Conservation (phyloP, 2,329 filamentous ascomycete genomes). For the Diaporthe sp. region DNA sequence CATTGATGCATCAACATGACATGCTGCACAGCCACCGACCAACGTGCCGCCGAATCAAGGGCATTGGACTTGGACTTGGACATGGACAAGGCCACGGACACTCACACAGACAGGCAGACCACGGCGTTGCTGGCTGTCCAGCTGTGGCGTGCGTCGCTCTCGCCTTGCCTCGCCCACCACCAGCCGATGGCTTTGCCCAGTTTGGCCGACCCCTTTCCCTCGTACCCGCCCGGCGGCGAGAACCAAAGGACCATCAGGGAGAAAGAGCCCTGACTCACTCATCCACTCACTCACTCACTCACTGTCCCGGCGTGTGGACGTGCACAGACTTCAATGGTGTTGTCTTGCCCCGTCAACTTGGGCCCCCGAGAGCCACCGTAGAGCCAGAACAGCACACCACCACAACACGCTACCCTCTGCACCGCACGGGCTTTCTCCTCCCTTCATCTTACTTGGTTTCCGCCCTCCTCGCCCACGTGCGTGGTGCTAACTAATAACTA, state of each 20-base stretch:
- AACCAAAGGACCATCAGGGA: neutral
- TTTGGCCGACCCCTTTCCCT: neutral
- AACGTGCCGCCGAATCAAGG: too few relatives aligned
- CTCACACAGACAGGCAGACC: neutral
- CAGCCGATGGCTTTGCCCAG: neutral
- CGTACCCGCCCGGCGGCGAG: neutral
- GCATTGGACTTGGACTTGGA: neutral
- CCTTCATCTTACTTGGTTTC: neutral
- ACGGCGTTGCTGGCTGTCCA: neutral
- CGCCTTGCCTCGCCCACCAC: neutral
- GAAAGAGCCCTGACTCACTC: too few relatives aligned
- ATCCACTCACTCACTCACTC: neutral
- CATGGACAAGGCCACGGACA: neutral
- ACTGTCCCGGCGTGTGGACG: neutral
- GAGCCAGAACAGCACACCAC: neutral
- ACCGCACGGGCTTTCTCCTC: conserved; percentile 6
- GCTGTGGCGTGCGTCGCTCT: neutral
- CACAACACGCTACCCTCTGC: neutral
- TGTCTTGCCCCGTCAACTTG: neutral
- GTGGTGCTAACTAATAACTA: neutral
- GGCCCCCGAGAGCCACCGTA: neutral
- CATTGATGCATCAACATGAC: neutral
- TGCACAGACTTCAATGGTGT: neutral
- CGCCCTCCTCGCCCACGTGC: conserved; percentile 19
- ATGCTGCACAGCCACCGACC: neutral